These are phyloP conservation scores for Fusarium protoensiforme DNA, from an alignment of 2,329 filamentous ascomycete species.

Conservation along the genomic window DNA sequence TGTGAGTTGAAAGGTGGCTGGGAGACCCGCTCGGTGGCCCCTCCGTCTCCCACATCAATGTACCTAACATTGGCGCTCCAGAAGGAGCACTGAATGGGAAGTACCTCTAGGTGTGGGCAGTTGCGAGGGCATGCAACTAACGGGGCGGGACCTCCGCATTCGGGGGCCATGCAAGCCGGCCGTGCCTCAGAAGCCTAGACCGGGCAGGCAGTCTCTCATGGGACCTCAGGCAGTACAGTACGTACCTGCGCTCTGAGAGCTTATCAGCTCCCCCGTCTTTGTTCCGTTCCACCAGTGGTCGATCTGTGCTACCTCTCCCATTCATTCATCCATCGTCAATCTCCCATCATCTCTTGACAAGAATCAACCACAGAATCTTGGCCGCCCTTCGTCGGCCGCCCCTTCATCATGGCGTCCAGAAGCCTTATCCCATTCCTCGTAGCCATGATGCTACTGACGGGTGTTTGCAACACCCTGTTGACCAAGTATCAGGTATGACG, in stretches of 20 bases:
- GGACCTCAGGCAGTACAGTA: not conserved
- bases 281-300: slow-evolving; percentile 25
- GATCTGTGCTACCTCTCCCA: slow-evolving; percentile 10
- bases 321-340: slow-evolving; percentile 7
- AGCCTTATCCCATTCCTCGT: slow-evolving; percentile 85
- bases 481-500: slow-evolving; percentile 89
- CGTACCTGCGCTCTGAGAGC: slow-evolving; percentile 26
- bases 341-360: slow-evolving; percentile 6
- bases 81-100: not conserved
- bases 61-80: slow-evolving; percentile 9
- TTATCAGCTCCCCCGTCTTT: slow-evolving; percentile 33
- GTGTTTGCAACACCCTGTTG: slow-evolving; percentile 95
- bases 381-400: not conserved
- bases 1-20: slow-evolving; percentile 10
- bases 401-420: slow-evolving; percentile 72
- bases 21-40: slow-evolving; percentile 3
- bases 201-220: not conserved
- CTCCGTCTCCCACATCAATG: slow-evolving; percentile 10
- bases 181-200: not conserved
- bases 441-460: slow-evolving; percentile 95
- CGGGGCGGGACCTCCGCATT: slow-evolving; percentile 16
- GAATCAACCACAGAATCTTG: slow-evolving; percentile 8
- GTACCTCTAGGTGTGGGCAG: not conserved
- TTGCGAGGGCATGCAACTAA: slow-evolving; percentile 13
- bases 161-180: slow-evolving; percentile 1